Evolutionary conservation across 345 rosid genomes (phyloP).

Genomic region (Linum tenue): DNA sequence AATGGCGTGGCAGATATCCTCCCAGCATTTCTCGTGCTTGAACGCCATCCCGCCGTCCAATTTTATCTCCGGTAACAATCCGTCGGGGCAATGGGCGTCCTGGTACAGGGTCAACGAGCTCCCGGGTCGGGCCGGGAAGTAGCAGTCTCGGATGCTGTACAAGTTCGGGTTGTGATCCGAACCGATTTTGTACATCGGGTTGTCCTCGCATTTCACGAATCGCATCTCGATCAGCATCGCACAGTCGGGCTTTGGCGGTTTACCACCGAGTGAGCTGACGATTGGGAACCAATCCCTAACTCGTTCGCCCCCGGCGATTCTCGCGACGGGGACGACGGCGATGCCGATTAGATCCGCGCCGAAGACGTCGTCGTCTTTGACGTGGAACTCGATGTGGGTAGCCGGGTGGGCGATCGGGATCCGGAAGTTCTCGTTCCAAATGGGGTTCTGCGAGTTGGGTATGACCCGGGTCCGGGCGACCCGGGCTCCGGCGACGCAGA

Average conservation of each 20-base stretch:
- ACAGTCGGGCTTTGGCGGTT: constrained; percentile 59
- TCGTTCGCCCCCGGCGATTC: constrained; percentile 31
- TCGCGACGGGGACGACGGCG: constrained; percentile 33
- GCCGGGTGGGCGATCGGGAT: constrained; percentile 74
- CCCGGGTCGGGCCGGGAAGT: constrained; percentile 61
- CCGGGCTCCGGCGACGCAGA: constrained; percentile 55
- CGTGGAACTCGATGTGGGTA: constrained; percentile 45
- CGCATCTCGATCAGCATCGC: constrained; percentile 51
- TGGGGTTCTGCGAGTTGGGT: constrained; percentile 46
- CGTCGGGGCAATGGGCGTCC: constrained; percentile 65
- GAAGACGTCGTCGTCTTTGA: constrained; percentile 71
- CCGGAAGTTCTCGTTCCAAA: constrained; percentile 61
- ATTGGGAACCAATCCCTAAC: constrained; percentile 65
- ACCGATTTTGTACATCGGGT: constrained; percentile 35
- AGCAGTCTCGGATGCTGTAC: constrained; percentile 39
- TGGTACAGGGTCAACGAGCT: constrained; percentile 60
- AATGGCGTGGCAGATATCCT: constrained; percentile 78
- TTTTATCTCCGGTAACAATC: constrained; percentile 39
- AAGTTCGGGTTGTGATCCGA: constrained; percentile 26
- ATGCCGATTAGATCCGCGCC: constrained; percentile 74
- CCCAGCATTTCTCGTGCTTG: constrained; percentile 66
- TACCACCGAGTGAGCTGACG: constrained; percentile 32
- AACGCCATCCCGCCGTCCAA: constrained; percentile 45
- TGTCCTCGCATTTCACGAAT: constrained; percentile 41
- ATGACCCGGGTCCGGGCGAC: constrained; percentile 88